Evolutionary conservation across 192 early-diverging fungal species (phyloP), one percentile per base, ranked within the genome.

Genomic region (Backusella tuberculispora): DNA sequence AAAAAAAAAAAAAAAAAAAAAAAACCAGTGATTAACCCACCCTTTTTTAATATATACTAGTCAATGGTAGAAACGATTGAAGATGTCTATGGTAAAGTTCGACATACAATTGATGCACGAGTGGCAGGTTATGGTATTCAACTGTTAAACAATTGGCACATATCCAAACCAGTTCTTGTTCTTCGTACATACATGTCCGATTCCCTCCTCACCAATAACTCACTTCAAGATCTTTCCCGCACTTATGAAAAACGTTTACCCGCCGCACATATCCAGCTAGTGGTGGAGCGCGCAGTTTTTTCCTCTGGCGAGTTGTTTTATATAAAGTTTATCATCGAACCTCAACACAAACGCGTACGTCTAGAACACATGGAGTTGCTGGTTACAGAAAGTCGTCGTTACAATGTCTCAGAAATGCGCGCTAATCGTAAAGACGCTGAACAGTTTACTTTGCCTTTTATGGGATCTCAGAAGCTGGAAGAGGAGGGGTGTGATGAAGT

Each of bases 101-200:
- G 47, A 3, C 76, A 78, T 56, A 69, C 66, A 12, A 26, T 78
- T 1, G 76, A 78, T 19, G 76, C 71, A 5, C 21, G 21, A 46
- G 76, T 60, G 24, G 12, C n/a, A 1, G 71, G 76, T 5, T 10
- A 46, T 42, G 71, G 71, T 40, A 21, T 73, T 15, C 63, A 37
- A 14, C 17, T 75, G 12, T 24, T 75, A 21, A 68, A 68, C 14
- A 48, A 73, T 21, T 73, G 60, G 60, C 63, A 72, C 15, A 47
- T 66, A 2, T 66, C 71, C 6, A 78, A 78, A 69, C 69, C 76
- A 1, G 71, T 78, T 10, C 48, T 78, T 41, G 71, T 78, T 19
- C 41, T 78, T n/a, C 76, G 76, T 5, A 64, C 76, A 0, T 78
- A 73, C 21, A 73, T 78, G 71, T 78, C 76, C 14, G 63, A 78